phyloP scores from a whole-genome alignment of 2,329 filamentous ascomycete species.

The Penicillium decumbens region DNA sequence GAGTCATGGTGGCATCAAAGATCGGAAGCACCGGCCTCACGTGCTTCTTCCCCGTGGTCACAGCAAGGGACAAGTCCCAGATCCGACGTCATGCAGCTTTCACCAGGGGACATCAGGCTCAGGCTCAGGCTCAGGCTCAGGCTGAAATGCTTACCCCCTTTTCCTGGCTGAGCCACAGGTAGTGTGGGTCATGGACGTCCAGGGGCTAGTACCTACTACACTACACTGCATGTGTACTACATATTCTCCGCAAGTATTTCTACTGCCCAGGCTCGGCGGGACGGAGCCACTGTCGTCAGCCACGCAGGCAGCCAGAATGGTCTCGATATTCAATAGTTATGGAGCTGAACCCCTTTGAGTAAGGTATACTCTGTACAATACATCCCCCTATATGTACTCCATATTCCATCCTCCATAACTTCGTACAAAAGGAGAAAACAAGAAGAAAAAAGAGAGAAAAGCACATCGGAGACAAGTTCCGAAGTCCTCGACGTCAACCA shows the following conservation, averaged over 20 bases:
- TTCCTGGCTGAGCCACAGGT: conserved; percentile 13
- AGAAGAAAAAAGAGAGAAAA: neutral
- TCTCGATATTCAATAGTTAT: neutral
- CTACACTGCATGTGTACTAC: too few species aligned
- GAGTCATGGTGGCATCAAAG: neutral
- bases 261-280: neutral
- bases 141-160: neutral
- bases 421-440: neutral
- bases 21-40: neutral
- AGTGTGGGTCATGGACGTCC: neutral
- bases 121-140: neutral
- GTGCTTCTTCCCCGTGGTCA: neutral
- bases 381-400: neutral
- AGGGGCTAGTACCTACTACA: neutral
- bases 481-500: conserved; percentile 20
- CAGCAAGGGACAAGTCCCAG: neutral
- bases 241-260: neutral
- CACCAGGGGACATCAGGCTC: conserved; percentile 9
- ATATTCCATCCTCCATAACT: neutral
- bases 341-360: neutral
- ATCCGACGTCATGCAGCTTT: conserved; percentile 19
- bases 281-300: conserved; percentile 15
- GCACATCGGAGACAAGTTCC: neutral
- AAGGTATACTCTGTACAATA: too few species aligned
- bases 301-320: conserved; percentile 20